A percentile compares a stretch with the other conserved stretches of the same genome.
Evolutionary conservation across 495 filamentous ascomycete genomes (phyloP).

Genomic region (Penicillium fimorum): DNA sequence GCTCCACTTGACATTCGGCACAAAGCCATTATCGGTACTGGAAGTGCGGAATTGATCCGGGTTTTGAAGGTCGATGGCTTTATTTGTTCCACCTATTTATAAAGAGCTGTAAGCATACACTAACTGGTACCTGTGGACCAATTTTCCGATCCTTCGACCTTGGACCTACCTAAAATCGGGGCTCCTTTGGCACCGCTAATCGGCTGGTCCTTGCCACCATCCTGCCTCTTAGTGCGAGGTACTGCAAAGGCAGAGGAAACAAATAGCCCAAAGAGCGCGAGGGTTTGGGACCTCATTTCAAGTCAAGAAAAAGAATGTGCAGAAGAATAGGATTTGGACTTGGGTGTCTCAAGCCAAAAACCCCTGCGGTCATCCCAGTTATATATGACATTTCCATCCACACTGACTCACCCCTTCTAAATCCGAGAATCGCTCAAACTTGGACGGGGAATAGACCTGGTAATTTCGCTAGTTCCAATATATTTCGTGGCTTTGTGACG

Average conservation of each 20-base stretch:
- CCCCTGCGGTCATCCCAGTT: not conserved
- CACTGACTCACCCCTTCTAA: not conserved
- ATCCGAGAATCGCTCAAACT: not conserved
- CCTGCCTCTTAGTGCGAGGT: slow-evolving; percentile 27
- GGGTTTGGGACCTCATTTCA: slow-evolving; percentile 22
- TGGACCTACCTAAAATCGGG: slow-evolving; percentile 50
- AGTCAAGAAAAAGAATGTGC: not conserved
- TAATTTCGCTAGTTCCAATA: not conserved
- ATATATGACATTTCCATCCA: slow-evolving; percentile 5
- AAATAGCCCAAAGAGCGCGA: slow-evolving; percentile 18
- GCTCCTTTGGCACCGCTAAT: slow-evolving; percentile 55
- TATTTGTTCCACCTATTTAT: slow-evolving; percentile 34
- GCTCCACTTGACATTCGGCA: slow-evolving; percentile 63
- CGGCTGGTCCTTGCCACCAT: slow-evolving; percentile 52
- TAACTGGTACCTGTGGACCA: not conserved
- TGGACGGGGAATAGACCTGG: not conserved
- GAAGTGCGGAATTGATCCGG: slow-evolving; percentile 58
- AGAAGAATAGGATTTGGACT: not conserved
- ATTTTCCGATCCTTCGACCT: not conserved
- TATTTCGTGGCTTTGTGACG: not conserved
- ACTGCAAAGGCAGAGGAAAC: slow-evolving; percentile 25
- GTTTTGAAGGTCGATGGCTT: slow-evolving; percentile 51
- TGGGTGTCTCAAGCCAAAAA: not conserved
- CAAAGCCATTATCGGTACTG: slow-evolving; percentile 57
- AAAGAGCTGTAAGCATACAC: not conserved